These are phyloP conservation scores for Dioscorea zingiberensis DNA, from an alignment of 106 monocot genomes.

Conservation along the genomic window DNA sequence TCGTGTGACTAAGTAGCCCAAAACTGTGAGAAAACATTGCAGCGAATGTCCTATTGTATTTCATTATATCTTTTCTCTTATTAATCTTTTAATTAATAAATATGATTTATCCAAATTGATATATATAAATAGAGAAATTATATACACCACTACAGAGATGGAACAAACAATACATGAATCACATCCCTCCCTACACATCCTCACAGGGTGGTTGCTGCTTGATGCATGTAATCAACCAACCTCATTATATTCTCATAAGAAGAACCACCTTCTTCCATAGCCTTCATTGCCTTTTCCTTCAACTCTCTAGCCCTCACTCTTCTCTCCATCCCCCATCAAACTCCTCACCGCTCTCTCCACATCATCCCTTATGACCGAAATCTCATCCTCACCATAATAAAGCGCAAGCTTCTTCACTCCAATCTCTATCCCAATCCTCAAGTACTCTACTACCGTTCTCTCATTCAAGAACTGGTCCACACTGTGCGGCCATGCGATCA, in stretches of 20 bases:
- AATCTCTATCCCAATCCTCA: slow-evolving; percentile 18
- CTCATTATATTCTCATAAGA: slow-evolving; percentile 1
- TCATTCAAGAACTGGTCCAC: slow-evolving; percentile 47
- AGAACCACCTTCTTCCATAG: slow-evolving; percentile 20
- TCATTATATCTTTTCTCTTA: too few species aligned
- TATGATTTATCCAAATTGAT: too few species aligned
- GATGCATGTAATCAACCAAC: not conserved
- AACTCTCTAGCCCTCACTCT: slow-evolving; percentile 10
- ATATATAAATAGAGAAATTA: too few species aligned
- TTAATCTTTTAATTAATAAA: too few species aligned
- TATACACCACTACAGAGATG: too few species aligned
- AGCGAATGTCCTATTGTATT: too few species aligned
- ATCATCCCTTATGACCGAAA: slow-evolving; percentile 5
- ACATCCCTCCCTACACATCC: not conserved
- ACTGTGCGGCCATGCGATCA: slow-evolving; percentile 43
- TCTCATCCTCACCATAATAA: not conserved
- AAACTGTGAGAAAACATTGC: too few species aligned
- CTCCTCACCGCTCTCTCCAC: slow-evolving; percentile 10
- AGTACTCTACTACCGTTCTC: slow-evolving; percentile 36
- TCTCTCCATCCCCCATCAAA: slow-evolving; percentile 16
- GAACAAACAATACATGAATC: too few species aligned
- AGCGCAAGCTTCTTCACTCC: slow-evolving; percentile 16
- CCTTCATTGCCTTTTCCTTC: not conserved
- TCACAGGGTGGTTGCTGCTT: not conserved
- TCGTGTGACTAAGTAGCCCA: too few species aligned